Percentiles rank a stretch among this genome's conserved stretches.
phyloP scores from a whole-genome alignment of 1,284 basidiomycete species.

The Microbotryum silenes-acaulis region DNA sequence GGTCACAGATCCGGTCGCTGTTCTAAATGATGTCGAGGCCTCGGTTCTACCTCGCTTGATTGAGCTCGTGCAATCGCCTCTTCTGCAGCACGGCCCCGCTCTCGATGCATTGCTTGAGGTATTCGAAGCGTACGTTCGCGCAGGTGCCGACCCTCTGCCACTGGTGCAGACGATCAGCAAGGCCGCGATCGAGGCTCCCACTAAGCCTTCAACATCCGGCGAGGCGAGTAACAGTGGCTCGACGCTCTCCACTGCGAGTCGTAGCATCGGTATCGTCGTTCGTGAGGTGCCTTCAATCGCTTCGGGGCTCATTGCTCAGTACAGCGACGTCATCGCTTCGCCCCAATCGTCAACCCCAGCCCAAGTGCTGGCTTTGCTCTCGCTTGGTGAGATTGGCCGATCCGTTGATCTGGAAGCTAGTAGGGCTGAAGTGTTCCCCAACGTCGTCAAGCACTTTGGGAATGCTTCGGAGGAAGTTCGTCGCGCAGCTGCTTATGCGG shows the following conservation, averaged over 20 bases:
- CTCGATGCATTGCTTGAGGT: constrained; percentile 75
- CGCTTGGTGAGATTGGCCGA: constrained; percentile 77
- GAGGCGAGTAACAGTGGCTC: constrained; percentile 35
- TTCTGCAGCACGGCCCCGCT: constrained; percentile 56
- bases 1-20: constrained; percentile 47
- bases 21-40: constrained; percentile 48
- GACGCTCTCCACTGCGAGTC: constrained; percentile 60
- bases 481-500: constrained; percentile 82
- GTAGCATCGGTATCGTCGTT: constrained; percentile 72
- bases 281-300: constrained; percentile 59
- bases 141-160: constrained; percentile 52
- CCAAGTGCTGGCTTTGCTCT: constrained; percentile 71
- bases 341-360: constrained; percentile 60
- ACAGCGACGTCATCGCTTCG: constrained; percentile 60
- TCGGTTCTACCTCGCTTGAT: constrained; percentile 26
- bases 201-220: constrained; percentile 3
- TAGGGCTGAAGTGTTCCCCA: constrained; percentile 47
- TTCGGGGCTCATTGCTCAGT: constrained; percentile 59
- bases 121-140: constrained; percentile 68
- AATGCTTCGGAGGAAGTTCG: constrained; percentile 73
- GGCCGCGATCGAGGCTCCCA: constrained; percentile 3
- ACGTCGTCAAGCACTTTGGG: constrained; percentile 63
- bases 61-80: constrained; percentile 62
- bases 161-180: constrained; percentile 16
- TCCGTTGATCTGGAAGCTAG: not conserved